phyloP scores from a whole-genome alignment of 495 filamentous ascomycete species.

The Tuber melanosporum region DNA sequence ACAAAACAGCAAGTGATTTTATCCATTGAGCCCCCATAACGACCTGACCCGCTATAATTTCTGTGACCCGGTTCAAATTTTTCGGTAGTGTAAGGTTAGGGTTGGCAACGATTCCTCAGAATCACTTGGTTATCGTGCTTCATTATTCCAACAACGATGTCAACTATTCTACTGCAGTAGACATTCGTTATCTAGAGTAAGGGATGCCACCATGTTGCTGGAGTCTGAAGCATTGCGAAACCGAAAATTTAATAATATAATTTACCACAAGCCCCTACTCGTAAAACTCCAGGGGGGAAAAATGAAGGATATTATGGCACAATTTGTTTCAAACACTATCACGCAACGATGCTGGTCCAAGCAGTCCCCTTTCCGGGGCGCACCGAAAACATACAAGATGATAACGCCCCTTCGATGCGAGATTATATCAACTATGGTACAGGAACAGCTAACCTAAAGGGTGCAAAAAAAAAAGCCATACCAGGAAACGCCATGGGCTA shows the following conservation, averaged over 20 bases:
- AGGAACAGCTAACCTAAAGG: neutral
- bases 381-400: neutral
- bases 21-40: neutral
- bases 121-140: neutral
- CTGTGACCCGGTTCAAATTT: neutral
- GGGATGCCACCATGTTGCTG: neutral
- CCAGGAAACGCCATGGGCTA: neutral
- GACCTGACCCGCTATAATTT: neutral
- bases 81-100: neutral
- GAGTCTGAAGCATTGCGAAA: neutral
- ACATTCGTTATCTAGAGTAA: neutral
- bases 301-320: neutral
- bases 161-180: neutral
- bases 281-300: neutral
- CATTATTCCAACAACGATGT: neutral
- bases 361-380: neutral
- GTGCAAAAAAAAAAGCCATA: neutral
- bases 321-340: neutral
- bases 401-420: conserved; percentile 2
- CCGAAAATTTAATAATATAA: neutral
- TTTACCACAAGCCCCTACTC: neutral
- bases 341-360: neutral
- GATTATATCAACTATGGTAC: neutral
- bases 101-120: neutral
- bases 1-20: neutral